Evolutionary conservation across 2,329 filamentous ascomycete species (phyloP), one percentile per base, ranked within the genome.

Genomic region (Zarea fungicola): DNA sequence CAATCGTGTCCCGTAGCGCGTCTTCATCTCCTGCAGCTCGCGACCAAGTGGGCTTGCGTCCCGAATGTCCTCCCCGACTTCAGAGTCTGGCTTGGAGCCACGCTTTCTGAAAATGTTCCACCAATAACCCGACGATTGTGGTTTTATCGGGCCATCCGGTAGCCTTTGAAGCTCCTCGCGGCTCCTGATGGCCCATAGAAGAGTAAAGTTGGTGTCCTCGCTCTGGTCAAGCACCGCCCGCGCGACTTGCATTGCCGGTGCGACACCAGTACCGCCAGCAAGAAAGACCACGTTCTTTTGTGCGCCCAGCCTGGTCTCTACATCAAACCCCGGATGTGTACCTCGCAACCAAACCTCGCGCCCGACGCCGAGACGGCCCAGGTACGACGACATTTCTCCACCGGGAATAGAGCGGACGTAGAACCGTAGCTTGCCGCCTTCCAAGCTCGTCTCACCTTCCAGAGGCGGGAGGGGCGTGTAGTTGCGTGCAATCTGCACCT

Each of bases 211-310:
- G 0, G 66, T 49, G 3, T 56, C 52, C 14, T 55, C 49, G 18
- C 54, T 53, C 18, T 63, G 56, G 52, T 74, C 66, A 4, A 83
- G 68, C 10, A 92, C 66, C 1, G 80, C 79, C 52, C 83, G 71
- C 2, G 84, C 87, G 34, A 86, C 80, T 67, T 97, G 92, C 65
- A 97, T 68, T 7, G 91, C 93, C 1, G 92, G 89, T 14, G 89
- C 90, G 58, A 99, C 87, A 1, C 93, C 92, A 0, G 93, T 99
- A 0, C 93, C 93, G 2, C 91, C 93, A 1, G 91, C 93, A 19
- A 97, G 71, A 60, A 97, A 96, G 2, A 96, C 72, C 3, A 96
- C 74, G n/a, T 59, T 60, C 19, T 56, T 55, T 31, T 54, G 47
- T 3, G 49, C 46, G 13, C 65, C 66, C 3, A 70, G 57, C 10